Conservation (phyloP, 1,139 yeast genomes). For the Chernovozyma sophiae-reginae region DNA sequence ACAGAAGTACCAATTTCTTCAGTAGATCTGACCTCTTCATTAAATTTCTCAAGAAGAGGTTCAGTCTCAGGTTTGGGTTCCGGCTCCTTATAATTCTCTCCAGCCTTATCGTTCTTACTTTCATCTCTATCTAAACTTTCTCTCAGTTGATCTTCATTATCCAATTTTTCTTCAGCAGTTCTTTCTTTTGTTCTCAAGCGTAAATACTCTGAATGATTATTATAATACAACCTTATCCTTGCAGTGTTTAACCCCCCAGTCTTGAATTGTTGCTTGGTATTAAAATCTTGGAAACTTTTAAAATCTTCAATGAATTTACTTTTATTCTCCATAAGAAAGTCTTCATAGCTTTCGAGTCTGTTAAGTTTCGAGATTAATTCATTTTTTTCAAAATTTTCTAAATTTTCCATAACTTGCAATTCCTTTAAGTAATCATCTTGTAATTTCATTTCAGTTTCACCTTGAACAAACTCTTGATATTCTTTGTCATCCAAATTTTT, state of each 20-base stretch:
- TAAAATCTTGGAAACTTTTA: slow-evolving; percentile 16
- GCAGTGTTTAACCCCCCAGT: slow-evolving; percentile 3
- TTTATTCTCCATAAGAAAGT: slow-evolving; percentile 33
- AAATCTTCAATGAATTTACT: slow-evolving; percentile 30
- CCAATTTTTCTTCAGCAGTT: slow-evolving; percentile 32
- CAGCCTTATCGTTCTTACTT: neutral
- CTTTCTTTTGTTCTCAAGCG: slow-evolving; percentile 28
- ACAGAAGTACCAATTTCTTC: too few species aligned
- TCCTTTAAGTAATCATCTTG: slow-evolving; percentile 19
- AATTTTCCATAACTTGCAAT: slow-evolving; percentile 12
- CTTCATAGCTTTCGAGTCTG: slow-evolving; percentile 26
- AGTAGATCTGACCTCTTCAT: too few species aligned
- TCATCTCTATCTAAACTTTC: slow-evolving; percentile 10
- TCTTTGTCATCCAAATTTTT: slow-evolving; percentile 32
- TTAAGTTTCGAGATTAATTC: slow-evolving; percentile 16
- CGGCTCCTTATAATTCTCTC: too few species aligned
- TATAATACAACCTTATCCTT: slow-evolving; percentile 21
- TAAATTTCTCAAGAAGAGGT: too few species aligned
- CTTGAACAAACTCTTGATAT: slow-evolving; percentile 22
- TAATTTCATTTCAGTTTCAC: slow-evolving; percentile 12
- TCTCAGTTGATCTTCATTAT: slow-evolving; percentile 25
- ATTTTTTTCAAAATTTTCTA: slow-evolving; percentile 18
- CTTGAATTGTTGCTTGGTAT: slow-evolving; percentile 7
- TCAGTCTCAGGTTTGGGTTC: neutral
- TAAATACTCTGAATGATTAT: slow-evolving; percentile 36